A percentile compares a stretch with the other conserved stretches of the same genome.
These are phyloP conservation scores for Tetramitus jugosus DNA, from an alignment of 208 protist species.

Conservation along the genomic window DNA sequence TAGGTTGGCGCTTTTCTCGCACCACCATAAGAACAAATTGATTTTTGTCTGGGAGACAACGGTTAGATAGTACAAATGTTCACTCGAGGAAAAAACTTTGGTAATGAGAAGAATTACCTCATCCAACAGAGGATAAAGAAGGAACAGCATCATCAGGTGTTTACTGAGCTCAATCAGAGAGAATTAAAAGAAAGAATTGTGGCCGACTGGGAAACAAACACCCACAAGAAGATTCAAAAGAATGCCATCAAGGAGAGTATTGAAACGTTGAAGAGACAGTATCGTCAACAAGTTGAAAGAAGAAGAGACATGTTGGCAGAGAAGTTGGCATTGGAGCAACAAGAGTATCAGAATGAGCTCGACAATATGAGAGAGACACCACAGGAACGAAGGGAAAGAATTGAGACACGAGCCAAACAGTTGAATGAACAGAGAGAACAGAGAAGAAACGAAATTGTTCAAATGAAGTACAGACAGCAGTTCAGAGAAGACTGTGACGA, in stretches of 20 bases:
- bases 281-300: not conserved
- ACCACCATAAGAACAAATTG: too few species aligned
- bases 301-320: not conserved
- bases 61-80: too few species aligned
- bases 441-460: not conserved
- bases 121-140: slow-evolving; percentile 7
- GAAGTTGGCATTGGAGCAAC: slow-evolving; percentile 1
- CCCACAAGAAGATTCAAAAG: not conserved
- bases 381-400: not conserved
- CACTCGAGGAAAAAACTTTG: not conserved
- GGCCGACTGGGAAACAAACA: slow-evolving; percentile 7
- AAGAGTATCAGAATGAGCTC: slow-evolving; percentile 1
- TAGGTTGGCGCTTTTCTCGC: too few species aligned
- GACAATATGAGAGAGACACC: slow-evolving; percentile 13
- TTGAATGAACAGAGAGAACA: not conserved
- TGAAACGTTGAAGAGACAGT: not conserved
- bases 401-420: slow-evolving; percentile 6
- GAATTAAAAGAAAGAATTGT: not conserved
- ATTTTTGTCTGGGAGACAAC: too few species aligned
- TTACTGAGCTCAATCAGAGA: not conserved
- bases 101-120: not conserved
- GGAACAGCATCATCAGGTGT: not conserved
- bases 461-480: not conserved
- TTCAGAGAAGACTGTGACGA: slow-evolving; percentile 1
- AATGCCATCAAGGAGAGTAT: not conserved